Base-by-base conservation (phyloP, 441 rosid genomes). In the Biscutella laevigata region DNA sequence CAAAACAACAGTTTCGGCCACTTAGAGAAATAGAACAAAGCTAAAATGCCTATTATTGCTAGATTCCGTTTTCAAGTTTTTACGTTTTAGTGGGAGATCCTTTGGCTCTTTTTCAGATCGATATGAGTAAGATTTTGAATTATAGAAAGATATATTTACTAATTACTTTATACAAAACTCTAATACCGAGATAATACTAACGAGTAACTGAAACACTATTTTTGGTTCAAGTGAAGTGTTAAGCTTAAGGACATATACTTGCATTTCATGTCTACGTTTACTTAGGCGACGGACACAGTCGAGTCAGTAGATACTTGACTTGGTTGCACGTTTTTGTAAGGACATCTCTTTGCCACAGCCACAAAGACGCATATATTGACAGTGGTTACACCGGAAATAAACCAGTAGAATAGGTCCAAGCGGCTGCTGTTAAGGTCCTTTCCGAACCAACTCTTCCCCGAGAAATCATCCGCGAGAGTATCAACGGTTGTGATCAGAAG, bases 401-500 rank as follows among this genome's bases (percentile, higher is more conserved):
- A 61, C 88, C 84, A 79, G 57, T 84, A 89, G 64, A 82, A 89
- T n/a, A n/a, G 68, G 69, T 88, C 99, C 39, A 92, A 57, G 10
- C 81, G 80, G 64, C 99, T 92, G 41, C 70, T 75, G 34, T 86
- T 84, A 46, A 86, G 73, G 41, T 88, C 89, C 51, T 80, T 79
- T 0, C 97, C 96, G 14, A 92, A 75, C 99, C 92, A 92, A 16
- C 86, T 71, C 64, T 39, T 68, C 7, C 94, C 95, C 1, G 62
- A 36, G 22, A 67, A 40, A 17, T 53, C 66, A 42, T 64, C 67
- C 0, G 94, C 77, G 5, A 81, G 20, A 40, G 50, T 73, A 70
- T 84, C 97, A n/a, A 75, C 65, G 0, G 64, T 19, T 7, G 87
- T 79, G 58, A 91, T 88, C 66, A 88, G 27, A 43, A 80, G 33